Evolutionary conservation across 305 asterid genomes (phyloP).

Genomic region (Rubia occidens): DNA sequence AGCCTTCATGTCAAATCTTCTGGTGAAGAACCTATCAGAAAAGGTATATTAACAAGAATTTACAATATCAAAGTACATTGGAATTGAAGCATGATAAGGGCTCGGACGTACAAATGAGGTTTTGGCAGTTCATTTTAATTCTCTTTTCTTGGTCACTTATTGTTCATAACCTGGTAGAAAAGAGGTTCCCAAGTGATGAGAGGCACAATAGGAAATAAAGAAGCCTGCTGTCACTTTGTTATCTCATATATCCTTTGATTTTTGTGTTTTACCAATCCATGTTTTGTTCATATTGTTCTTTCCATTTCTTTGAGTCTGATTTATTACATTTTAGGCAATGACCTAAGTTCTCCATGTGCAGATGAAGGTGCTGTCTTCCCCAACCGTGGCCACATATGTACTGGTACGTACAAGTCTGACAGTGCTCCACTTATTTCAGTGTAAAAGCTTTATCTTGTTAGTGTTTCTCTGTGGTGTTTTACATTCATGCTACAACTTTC

Average conservation of each 20-base stretch:
- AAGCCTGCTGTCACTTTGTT: conserved; percentile 1
- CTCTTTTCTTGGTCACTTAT: not conserved
- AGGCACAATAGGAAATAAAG: not conserved
- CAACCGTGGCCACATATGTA: not conserved
- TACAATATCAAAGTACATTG: not conserved
- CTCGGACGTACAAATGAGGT: not conserved
- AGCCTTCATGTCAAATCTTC: not conserved
- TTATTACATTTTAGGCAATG: conserved; percentile 2
- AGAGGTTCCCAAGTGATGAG: not conserved
- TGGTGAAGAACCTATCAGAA: not conserved
- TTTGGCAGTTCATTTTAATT: not conserved
- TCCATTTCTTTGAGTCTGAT: not conserved
- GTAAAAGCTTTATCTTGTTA: not conserved
- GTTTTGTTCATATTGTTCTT: not conserved
- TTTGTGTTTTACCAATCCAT: not conserved
- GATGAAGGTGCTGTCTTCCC: not conserved
- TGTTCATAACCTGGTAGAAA: not conserved
- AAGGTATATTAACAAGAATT: not conserved
- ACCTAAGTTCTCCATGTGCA: not conserved
- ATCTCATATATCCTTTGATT: not conserved
- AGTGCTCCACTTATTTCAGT: not conserved
- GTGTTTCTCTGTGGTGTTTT: not conserved
- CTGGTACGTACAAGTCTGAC: conserved; percentile 7
- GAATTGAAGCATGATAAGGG: not conserved
- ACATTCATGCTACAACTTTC: not conserved